phyloP scores from a whole-genome alignment of 768 basidiomycete genomes.

The Vishniacozyma victoriae region DNA sequence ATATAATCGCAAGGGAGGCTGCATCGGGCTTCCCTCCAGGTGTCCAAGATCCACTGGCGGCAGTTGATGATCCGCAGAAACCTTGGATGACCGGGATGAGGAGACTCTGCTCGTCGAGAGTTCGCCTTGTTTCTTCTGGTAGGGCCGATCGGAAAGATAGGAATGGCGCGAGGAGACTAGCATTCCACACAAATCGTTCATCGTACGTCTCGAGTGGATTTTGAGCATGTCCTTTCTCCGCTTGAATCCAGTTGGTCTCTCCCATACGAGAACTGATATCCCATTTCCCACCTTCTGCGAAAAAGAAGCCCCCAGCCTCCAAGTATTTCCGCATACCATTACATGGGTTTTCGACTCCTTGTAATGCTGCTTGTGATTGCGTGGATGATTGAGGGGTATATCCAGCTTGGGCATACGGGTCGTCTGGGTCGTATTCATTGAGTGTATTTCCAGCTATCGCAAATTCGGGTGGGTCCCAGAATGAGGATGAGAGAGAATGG shows the following conservation, averaged over 20 bases:
- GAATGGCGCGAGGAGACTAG: slow-evolving; percentile 76
- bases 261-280: slow-evolving; percentile 80
- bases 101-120: slow-evolving; percentile 57
- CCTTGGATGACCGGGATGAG: slow-evolving; percentile 91
- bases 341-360: slow-evolving; percentile 74
- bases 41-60: slow-evolving; percentile 53
- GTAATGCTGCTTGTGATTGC: slow-evolving; percentile 41
- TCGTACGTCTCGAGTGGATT: slow-evolving; percentile 37
- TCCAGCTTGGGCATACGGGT: slow-evolving; percentile 11
- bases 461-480: slow-evolving; percentile 65
- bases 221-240: slow-evolving; percentile 29
- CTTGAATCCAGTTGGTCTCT: slow-evolving; percentile 59
- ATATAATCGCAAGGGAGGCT: slow-evolving; percentile 72
- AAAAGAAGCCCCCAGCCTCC: slow-evolving; percentile 89
- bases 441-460: slow-evolving; percentile 3
- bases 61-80: slow-evolving; percentile 73
- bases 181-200: slow-evolving; percentile 75
- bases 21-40: slow-evolving; percentile 65
- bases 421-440: slow-evolving; percentile 16
- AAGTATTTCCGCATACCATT: slow-evolving; percentile 81
- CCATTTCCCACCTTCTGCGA: slow-evolving; percentile 74
- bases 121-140: slow-evolving; percentile 60
- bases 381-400: slow-evolving; percentile 25
- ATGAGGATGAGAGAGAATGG: slow-evolving; percentile 72
- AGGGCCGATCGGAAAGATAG: slow-evolving; percentile 81